Percentiles rank a stretch among this genome's conserved stretches.
Conservation (phyloP, 306 rosid species). For the peach (Prunus persica) region DNA sequence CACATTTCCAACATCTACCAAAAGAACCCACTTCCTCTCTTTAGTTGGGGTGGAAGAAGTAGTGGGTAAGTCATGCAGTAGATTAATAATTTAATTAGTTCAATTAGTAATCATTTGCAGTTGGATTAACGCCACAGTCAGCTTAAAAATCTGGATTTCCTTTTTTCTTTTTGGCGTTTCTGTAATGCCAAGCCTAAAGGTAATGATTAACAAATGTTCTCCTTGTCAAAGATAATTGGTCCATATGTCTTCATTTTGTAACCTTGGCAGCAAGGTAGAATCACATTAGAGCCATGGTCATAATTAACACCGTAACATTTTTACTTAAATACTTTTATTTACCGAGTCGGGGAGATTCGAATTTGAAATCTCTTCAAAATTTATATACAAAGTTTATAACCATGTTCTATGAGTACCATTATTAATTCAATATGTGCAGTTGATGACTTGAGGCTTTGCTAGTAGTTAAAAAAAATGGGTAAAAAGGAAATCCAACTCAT, state of each 20-base stretch:
- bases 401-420: neutral
- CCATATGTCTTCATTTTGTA: neutral
- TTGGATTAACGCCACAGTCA: constrained; percentile 14
- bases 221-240: neutral
- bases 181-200: neutral
- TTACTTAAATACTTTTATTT: too few species aligned
- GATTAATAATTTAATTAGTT: neutral
- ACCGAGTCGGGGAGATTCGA: neutral
- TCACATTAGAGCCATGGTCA: too few species aligned
- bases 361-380: neutral
- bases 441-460: too few species aligned
- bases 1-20: too few species aligned
- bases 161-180: neutral
- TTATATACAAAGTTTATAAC: neutral
- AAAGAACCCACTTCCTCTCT: too few species aligned
- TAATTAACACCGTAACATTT: too few species aligned
- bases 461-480: neutral
- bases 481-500: constrained; percentile 6
- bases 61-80: neutral
- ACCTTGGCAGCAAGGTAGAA: too few species aligned
- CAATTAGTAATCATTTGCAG: constrained; percentile 16
- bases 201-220: neutral
- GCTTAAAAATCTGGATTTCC: neutral
- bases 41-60: neutral
- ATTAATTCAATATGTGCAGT: neutral